These are phyloP conservation scores for Rhizopus arrhizus DNA, from an alignment of 371 early-diverging fungal genomes.

Conservation along the genomic window DNA sequence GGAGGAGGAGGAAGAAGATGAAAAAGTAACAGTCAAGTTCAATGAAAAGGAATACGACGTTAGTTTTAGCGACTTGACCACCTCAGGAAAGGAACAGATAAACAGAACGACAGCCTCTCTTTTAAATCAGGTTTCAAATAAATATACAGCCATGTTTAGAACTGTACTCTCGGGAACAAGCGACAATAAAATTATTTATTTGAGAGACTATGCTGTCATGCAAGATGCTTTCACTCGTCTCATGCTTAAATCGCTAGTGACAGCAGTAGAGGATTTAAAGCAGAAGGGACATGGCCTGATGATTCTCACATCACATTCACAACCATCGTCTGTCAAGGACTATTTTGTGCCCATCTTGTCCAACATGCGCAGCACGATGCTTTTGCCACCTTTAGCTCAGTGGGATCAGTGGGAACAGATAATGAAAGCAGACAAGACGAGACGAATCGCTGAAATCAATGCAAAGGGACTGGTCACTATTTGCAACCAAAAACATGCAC, in stretches of 20 bases:
- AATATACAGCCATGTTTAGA: slow-evolving; percentile 28
- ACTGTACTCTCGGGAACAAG: background rate
- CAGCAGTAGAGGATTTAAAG: slow-evolving; percentile 46
- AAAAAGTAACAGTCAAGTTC: slow-evolving; percentile 9
- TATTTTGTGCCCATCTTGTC: slow-evolving; percentile 14
- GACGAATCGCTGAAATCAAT: slow-evolving; percentile 49
- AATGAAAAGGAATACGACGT: background rate
- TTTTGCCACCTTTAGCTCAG: slow-evolving; percentile 28
- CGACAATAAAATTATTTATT: slow-evolving; percentile 40
- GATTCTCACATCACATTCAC: slow-evolving; percentile 50
- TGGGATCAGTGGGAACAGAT: slow-evolving; percentile 23
- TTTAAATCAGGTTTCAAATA: slow-evolving; percentile 7
- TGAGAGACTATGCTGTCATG: slow-evolving; percentile 55
- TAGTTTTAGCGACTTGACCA: background rate
- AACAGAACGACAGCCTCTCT: slow-evolving; percentile 6
- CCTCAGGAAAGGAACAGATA: background rate
- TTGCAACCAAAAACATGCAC: slow-evolving; percentile 25
- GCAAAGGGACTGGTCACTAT: slow-evolving; percentile 42
- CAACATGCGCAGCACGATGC: slow-evolving; percentile 31
- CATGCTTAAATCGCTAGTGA: slow-evolving; percentile 42
- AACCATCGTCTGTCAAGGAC: slow-evolving; percentile 15
- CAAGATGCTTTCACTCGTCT: slow-evolving; percentile 40
- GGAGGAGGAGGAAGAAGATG: slow-evolving; percentile 1
- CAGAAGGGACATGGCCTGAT: slow-evolving; percentile 50
- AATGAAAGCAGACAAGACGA: slow-evolving; percentile 39